Conservation (phyloP, 2,329 filamentous ascomycete genomes). For the Rutstroemia sp. region DNA sequence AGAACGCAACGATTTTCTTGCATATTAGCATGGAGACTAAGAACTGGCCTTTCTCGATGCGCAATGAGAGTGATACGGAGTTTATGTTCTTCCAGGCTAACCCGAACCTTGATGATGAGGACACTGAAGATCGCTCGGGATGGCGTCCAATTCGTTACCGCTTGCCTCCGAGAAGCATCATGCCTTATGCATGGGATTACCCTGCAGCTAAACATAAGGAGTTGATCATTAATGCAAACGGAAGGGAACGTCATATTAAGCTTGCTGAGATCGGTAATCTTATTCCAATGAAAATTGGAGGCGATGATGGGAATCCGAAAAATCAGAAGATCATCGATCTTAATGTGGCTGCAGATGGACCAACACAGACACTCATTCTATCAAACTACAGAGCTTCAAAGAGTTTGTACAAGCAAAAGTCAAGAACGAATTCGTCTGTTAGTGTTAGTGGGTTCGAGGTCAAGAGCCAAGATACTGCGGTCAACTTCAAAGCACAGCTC, state of each 20-base stretch:
- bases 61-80: constrained; percentile 94
- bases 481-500: constrained; percentile 83
- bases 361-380: constrained; percentile 87
- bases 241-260: constrained; percentile 84
- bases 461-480: constrained; percentile 80
- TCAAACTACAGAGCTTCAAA: constrained; percentile 91
- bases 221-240: constrained; percentile 71
- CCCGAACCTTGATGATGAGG: constrained; percentile 87
- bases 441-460: constrained; percentile 76
- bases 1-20: constrained; percentile 87
- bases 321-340: constrained; percentile 88
- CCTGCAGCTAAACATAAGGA: constrained; percentile 96
- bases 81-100: constrained; percentile 96
- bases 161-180: constrained; percentile 88
- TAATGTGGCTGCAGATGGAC: constrained; percentile 90
- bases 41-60: constrained; percentile 98
- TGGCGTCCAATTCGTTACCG: constrained; percentile 93
- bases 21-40: constrained; percentile 86
- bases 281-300: constrained; percentile 83
- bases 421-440: constrained; percentile 42
- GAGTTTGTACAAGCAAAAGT: constrained; percentile 72
- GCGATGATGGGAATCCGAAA: constrained; percentile 39
- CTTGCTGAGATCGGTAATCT: constrained; percentile 94
- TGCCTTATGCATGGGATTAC: constrained; percentile 99
- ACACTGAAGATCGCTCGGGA: constrained; percentile 71